Evolutionary conservation across 306 rosid species (phyloP), one percentile per base, ranked within the genome.

Genomic region (Prosopis cineraria): DNA sequence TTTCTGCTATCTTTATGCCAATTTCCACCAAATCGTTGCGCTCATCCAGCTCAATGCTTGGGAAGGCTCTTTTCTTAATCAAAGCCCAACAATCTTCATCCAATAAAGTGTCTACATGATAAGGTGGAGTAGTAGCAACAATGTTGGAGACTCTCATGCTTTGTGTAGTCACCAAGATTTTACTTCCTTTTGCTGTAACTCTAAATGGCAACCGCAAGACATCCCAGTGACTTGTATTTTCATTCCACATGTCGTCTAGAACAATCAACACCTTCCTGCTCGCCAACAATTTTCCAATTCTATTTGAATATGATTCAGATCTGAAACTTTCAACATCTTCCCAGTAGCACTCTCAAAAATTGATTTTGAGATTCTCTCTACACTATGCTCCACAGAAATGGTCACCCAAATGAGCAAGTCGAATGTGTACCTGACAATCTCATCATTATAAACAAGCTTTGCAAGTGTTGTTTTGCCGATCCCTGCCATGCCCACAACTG

Each of bases 401-500:
- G 78, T 56, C 6, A 73, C 41, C 68, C 52, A 72, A 10, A 72
- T 53, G 22, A 24, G 40, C 37, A 55, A 22, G 22, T 36, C 24
- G 22, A 72, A 72, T 0, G 6, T 36, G 0, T 27, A 0, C 67
- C 22, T 30, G 27, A 66, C 30, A 5, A 33, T 0, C 44, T 2
- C 12, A 34, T 72, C 16, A 7, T 72, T 72, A 7, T 70, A 70
- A 41, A 19, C 62, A 17, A 70, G 62, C 36, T 70, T 60, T 16
- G 75, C 60, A 19, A 70, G 64, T 34, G 76, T 72, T 2, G 76
- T 53, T 72, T 72, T 72, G 4, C 76, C 76, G 10, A 52, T 66
- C 20, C 76, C 48, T 8, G 66, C 66, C 76, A 72, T 72, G 34
- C 76, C 76, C 34, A 52, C 76, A 50, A 72, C 52, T n/a, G 79